Conservation (phyloP, 176 grass and related monocot species). For the Triticum dicoccoides region DNA sequence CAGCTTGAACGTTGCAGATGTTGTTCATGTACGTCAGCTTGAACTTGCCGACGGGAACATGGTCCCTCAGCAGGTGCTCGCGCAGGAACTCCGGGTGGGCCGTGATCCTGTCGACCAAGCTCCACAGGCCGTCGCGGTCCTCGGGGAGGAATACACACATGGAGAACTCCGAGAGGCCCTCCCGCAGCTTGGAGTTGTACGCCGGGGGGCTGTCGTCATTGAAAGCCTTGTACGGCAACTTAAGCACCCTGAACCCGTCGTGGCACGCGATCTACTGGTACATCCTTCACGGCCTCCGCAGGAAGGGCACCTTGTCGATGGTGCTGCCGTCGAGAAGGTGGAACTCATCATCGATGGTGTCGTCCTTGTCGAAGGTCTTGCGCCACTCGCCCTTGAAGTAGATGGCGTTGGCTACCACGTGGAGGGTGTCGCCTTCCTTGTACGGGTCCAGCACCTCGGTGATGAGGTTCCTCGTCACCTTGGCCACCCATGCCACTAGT, state of each 20-base stretch:
- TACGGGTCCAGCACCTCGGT: too few species aligned
- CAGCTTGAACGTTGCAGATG: constrained; percentile 25
- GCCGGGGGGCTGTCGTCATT: background rate
- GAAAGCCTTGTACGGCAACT: background rate
- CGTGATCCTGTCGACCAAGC: background rate
- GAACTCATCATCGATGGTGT: background rate
- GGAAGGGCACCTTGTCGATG: background rate
- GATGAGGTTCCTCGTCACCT: too few species aligned
- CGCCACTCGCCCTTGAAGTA: constrained; percentile 38
- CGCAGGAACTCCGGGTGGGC: background rate
- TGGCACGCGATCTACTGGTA: background rate
- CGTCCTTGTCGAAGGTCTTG: background rate
- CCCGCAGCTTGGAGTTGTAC: too few species aligned
- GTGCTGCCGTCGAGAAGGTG: constrained; percentile 8
- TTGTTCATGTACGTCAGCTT: background rate
- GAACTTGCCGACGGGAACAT: background rate
- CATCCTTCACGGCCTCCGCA: background rate
- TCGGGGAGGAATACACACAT: constrained; percentile 40
- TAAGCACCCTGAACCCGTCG: constrained; percentile 17
- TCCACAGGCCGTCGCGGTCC: background rate
- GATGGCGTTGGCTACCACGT: constrained; percentile 22
- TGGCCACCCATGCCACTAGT: too few species aligned
- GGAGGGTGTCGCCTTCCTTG: too few species aligned
- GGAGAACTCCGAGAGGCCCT: background rate
- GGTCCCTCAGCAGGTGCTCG: background rate